Base-by-base conservation (phyloP, 129 eudicot genomes). In the Flaveria brownii region DNA sequence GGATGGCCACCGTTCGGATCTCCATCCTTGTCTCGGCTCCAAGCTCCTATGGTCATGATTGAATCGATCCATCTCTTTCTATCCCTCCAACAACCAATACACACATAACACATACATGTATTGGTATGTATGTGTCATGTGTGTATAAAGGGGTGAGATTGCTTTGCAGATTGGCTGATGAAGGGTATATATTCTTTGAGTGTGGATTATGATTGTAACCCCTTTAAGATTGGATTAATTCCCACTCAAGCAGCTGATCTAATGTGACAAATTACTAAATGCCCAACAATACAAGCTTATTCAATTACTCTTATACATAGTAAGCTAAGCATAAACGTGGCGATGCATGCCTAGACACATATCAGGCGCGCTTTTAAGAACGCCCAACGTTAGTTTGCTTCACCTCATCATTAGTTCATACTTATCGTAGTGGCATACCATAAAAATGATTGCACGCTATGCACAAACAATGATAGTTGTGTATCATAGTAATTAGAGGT, bases 121-220 rank as follows among this genome's bases (percentile, higher is more conserved):
- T 10, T 65, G 7, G 30, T 68, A 57, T 66, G 46, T 1, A 26
- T 26, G 28, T 26, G 28, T 26, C 28, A 26, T 26, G 54, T 25
- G 6, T 46, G 68, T 46, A 67, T 17, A 57, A 33, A 55, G 70
- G 42, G 75, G 7, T 63, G 63, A 75, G 73, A 33, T 76, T 74
- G 73, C 86, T 81, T 86, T 76, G 42, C 16, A 43, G 22, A 55
- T 64, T 22, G 49, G 87, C 15, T 30, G 78, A 36, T 61, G 77
- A 76, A 82, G 13, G 78, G 91, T 41, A 88, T 85, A 85, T 83
- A 79, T 91, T 78, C 94, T 70, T 82, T 74, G 90, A 86, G 91
- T 91, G 84, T 76, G 85, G 84, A 71, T 79, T 81, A 68, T 82
- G 75, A 70, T 63, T 74, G 50, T 16, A 77, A 20, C 63, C 42